Conservation (phyloP, 192 early-diverging fungal genomes). For the Entomortierella chlamydospora region DNA sequence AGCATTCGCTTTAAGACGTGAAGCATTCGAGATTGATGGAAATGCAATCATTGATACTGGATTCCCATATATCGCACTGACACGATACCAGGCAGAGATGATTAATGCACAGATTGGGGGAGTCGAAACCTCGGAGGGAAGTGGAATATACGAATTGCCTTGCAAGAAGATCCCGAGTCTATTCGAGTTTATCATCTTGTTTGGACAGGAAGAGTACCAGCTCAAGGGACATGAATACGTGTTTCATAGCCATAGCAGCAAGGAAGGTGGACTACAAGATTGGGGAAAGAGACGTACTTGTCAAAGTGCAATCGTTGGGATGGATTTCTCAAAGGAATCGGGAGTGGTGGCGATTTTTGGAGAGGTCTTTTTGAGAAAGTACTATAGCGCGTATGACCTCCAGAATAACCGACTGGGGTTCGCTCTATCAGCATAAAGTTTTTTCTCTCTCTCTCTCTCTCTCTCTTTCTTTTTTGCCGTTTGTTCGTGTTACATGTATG, state of each 20-base stretch:
- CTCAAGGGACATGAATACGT: slow-evolving; percentile 69
- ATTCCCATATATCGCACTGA: slow-evolving; percentile 85
- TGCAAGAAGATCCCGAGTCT: slow-evolving; percentile 77
- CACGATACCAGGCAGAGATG: slow-evolving; percentile 80
- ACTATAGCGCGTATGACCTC: slow-evolving; percentile 75
- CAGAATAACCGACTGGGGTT: slow-evolving; percentile 76
- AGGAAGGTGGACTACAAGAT: not conserved
- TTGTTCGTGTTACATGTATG: too few species aligned
- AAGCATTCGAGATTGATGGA: slow-evolving; percentile 71
- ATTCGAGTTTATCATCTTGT: slow-evolving; percentile 81
- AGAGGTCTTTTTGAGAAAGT: slow-evolving; percentile 84
- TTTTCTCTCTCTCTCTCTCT: not conserved
- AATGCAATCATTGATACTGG: slow-evolving; percentile 93
- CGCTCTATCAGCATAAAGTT: slow-evolving; percentile 25
- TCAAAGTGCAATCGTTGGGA: slow-evolving; percentile 90
- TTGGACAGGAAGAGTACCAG: slow-evolving; percentile 77
- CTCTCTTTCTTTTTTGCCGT: not conserved
- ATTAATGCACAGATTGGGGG: slow-evolving; percentile 85
- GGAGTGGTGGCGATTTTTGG: slow-evolving; percentile 87
- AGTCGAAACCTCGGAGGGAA: slow-evolving; percentile 86
- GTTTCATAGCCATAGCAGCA: slow-evolving; percentile 34
- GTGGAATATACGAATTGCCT: slow-evolving; percentile 78
- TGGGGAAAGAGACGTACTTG: slow-evolving; percentile 39
- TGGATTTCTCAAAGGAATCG: slow-evolving; percentile 83
- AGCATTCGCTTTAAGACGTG: slow-evolving; percentile 79